phyloP scores from a whole-genome alignment of 805 yeast species.

The Cyberlindnera mississippiensis region DNA sequence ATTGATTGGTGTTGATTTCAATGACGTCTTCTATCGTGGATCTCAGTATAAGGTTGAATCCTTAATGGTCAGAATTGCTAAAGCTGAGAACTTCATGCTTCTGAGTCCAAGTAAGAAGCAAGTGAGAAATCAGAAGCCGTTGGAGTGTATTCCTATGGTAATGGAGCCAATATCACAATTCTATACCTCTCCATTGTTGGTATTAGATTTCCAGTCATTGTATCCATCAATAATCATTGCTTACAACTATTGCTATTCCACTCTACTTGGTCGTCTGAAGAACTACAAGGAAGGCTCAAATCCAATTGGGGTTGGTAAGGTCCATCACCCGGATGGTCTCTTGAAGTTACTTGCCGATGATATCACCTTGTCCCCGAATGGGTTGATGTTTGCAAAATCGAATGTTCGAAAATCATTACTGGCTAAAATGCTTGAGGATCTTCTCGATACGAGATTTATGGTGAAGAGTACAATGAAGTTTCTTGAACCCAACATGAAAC shows the following conservation, averaged over 20 bases:
- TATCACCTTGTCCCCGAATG: slow-evolving; percentile 79
- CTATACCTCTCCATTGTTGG: slow-evolving; percentile 86
- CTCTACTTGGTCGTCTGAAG: slow-evolving; percentile 59
- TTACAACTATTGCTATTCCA: slow-evolving; percentile 81
- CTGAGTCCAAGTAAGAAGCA: slow-evolving; percentile 77
- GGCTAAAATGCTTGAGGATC: slow-evolving; percentile 80
- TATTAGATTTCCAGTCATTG: slow-evolving; percentile 87
- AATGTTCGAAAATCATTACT: slow-evolving; percentile 65
- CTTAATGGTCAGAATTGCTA: slow-evolving; percentile 66
- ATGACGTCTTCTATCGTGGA: slow-evolving; percentile 83
- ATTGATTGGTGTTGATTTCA: slow-evolving; percentile 83
- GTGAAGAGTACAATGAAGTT: slow-evolving; percentile 70
- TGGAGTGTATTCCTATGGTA: slow-evolving; percentile 84
- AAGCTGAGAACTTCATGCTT: slow-evolving; percentile 67
- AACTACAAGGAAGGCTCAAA: slow-evolving; percentile 44
- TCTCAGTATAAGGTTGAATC: slow-evolving; percentile 95
- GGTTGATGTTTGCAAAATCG: slow-evolving; percentile 69
- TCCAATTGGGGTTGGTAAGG: slow-evolving; percentile 43
- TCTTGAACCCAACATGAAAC: slow-evolving; percentile 46
- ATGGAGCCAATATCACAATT: slow-evolving; percentile 88
- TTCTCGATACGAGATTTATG: slow-evolving; percentile 74
- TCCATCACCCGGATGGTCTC: slow-evolving; percentile 55
- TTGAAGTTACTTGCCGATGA: slow-evolving; percentile 49
- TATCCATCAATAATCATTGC: slow-evolving; percentile 94
- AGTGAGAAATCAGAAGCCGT: slow-evolving; percentile 78